Conservation (phyloP, 768 basidiomycete genomes). For the Russula griseocarnosa region DNA sequence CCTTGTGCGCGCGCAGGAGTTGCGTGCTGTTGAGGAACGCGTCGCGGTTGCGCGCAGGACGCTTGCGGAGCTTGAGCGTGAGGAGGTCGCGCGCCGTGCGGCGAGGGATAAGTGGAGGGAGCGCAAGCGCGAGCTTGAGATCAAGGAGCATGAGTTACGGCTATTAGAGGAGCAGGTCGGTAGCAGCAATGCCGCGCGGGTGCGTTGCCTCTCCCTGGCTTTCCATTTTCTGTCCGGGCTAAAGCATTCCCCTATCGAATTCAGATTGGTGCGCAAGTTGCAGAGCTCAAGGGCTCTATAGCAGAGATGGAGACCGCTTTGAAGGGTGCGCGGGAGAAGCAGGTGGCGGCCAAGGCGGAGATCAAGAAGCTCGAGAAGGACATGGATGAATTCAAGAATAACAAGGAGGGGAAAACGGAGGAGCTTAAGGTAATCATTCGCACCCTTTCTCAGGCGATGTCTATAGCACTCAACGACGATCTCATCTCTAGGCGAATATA, state of each 20-base stretch:
- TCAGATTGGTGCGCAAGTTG: slow-evolving; percentile 79
- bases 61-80: slow-evolving; percentile 50
- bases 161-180: slow-evolving; percentile 80
- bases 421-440: slow-evolving; percentile 69
- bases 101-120: slow-evolving; percentile 59
- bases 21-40: slow-evolving; percentile 62
- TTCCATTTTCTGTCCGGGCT: neutral
- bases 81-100: slow-evolving; percentile 50
- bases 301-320: slow-evolving; percentile 53
- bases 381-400: slow-evolving; percentile 98
- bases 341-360: slow-evolving; percentile 71
- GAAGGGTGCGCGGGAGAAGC: slow-evolving; percentile 67
- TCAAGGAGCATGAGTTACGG: slow-evolving; percentile 83
- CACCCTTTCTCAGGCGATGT: neutral
- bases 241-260: neutral
- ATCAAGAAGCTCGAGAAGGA: slow-evolving; percentile 88
- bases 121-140: slow-evolving; percentile 67
- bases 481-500: slow-evolving; percentile 61
- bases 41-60: slow-evolving; percentile 47
- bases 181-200: slow-evolving; percentile 85
- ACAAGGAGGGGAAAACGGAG: slow-evolving; percentile 94
- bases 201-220: slow-evolving; percentile 39
- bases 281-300: slow-evolving; percentile 62
- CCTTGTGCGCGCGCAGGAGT: slow-evolving; percentile 78
- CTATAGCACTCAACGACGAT: neutral